Base-by-base conservation (phyloP, 179 eudicot genomes). In the Camellia oleifera region DNA sequence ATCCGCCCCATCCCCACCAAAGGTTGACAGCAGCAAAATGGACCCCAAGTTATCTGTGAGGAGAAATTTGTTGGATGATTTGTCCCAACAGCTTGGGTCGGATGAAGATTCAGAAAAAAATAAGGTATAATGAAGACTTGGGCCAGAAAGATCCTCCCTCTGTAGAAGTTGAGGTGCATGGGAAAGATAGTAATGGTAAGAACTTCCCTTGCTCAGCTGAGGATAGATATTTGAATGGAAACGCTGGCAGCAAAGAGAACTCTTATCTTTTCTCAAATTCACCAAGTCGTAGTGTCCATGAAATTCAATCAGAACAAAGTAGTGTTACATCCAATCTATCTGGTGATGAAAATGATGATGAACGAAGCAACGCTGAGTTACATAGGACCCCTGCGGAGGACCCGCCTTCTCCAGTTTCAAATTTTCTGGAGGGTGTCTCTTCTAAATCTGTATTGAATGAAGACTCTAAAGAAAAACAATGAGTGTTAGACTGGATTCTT, bases 51-150 rank as follows among this genome's bases (percentile, higher is more conserved):
- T 92, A 58, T 75, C 91, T n/a, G 83, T 89, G 42, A 89, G 94
- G 82, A 92, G 91, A 86, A 92, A 82, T 82, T 81, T 94, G 87
- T 87, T 91, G 60, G 84, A 88, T 45, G 96, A 94, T 87, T 82
- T 94, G 75, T 87, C 91, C 4, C 84, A 74, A 74, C 90, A 90
- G 80, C 93, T 94, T 82, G 91, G 85, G 23, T 48, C 75, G 7
- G 94, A 84, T 26, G 94, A 90, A 73, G 84, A 83, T 77, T 26
- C 69, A 52, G 96, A 85, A 50, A 84, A 87, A 74, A 44, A 20
- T 72, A 15, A 84, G 17, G 50, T 42, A 74, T 64, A 78, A 64
- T 79, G 80, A 77, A 73, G 84, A 80, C 74, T 61, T 76, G 17
- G 78, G 40, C 70, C 82, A 79, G 15, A 78, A 82, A 69, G 87